These are phyloP conservation scores for Daldinia eschscholtzii DNA, from an alignment of 2,329 filamentous ascomycete genomes.

Conservation along the genomic window DNA sequence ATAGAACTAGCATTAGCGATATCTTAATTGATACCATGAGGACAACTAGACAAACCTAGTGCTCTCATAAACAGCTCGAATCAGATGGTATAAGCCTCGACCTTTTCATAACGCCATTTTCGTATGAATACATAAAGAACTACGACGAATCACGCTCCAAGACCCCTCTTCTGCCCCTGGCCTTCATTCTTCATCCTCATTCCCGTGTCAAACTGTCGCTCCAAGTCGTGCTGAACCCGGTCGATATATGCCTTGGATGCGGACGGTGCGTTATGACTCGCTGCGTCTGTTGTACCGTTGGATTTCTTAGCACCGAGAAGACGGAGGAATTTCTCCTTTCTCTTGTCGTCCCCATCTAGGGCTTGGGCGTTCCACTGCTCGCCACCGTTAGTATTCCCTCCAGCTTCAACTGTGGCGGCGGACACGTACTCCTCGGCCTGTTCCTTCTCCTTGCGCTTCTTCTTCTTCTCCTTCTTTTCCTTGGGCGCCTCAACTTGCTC, in stretches of 20 bases:
- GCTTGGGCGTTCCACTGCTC: slow-evolving; percentile 67
- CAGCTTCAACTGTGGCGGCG: slow-evolving; percentile 44
- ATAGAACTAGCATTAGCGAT: neutral
- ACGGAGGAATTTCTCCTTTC: slow-evolving; percentile 69
- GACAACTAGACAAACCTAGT: slow-evolving; percentile 7
- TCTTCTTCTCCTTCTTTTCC: slow-evolving; percentile 48
- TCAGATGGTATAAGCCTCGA: slow-evolving; percentile 43
- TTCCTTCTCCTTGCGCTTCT: slow-evolving; percentile 47
- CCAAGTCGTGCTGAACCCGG: slow-evolving; percentile 63
- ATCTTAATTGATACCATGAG: slow-evolving; percentile 12
- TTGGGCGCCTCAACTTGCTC: slow-evolving; percentile 44
- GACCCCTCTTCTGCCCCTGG: slow-evolving; percentile 63
- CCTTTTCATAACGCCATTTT: slow-evolving; percentile 41
- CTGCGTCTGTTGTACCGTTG: slow-evolving; percentile 42
- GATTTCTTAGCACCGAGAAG: slow-evolving; percentile 67
- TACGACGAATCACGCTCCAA: slow-evolving; percentile 58
- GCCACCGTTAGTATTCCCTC: slow-evolving; percentile 44
- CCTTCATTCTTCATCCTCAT: slow-evolving; percentile 68
- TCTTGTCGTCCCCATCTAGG: slow-evolving; percentile 63
- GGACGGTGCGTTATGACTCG: slow-evolving; percentile 23
- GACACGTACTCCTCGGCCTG: slow-evolving; percentile 43
- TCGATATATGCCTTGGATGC: slow-evolving; percentile 47
- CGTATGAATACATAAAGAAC: slow-evolving; percentile 30
- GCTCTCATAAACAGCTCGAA: slow-evolving; percentile 8
- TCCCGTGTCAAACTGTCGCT: slow-evolving; percentile 68